These are phyloP conservation scores for Phylloporus rhodoxanthus DNA, from an alignment of 768 basidiomycete species.

Conservation along the genomic window DNA sequence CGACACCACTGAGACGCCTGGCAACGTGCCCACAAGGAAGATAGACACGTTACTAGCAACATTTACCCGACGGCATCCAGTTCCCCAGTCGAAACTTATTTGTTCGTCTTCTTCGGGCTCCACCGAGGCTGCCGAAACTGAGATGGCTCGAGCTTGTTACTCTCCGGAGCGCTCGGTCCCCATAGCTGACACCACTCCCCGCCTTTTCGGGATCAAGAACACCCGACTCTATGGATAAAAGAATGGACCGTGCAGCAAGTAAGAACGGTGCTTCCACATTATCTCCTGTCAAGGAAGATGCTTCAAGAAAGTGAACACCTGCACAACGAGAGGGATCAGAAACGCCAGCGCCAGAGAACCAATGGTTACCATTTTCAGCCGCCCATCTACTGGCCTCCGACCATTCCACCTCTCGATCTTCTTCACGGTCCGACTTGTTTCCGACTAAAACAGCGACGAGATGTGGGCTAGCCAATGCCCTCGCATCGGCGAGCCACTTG, in stretches of 20 bases:
- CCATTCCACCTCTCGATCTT: constrained; percentile 93
- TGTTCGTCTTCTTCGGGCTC: constrained; percentile 51
- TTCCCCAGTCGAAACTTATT: constrained; percentile 55
- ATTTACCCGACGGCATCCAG: constrained; percentile 59
- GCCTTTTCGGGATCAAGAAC: constrained; percentile 88
- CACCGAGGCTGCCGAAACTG: constrained; percentile 78
- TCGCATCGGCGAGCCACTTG: constrained; percentile 89
- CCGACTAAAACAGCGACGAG: constrained; percentile 88
- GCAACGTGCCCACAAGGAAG: neutral
- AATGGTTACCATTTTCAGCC: constrained; percentile 75
- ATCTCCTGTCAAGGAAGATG: constrained; percentile 86
- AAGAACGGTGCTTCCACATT: constrained; percentile 94
- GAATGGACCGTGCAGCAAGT: constrained; percentile 78
- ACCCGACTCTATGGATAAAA: constrained; percentile 88
- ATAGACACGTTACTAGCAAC: constrained; percentile 44
- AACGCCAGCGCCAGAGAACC: constrained; percentile 1
- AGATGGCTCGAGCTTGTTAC: constrained; percentile 88
- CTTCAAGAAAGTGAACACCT: constrained; percentile 93
- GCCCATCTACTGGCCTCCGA: constrained; percentile 94
- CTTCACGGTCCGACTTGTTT: constrained; percentile 92
- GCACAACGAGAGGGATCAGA: constrained; percentile 5
- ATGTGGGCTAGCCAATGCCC: constrained; percentile 88
- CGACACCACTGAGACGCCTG: neutral
- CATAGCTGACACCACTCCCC: constrained; percentile 94
- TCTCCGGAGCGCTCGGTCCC: constrained; percentile 85